Percentiles rank a stretch among this genome's conserved stretches.
These are phyloP conservation scores for Amaranthus palmeri DNA, from an alignment of 148 eudicot genomes.

Conservation along the genomic window DNA sequence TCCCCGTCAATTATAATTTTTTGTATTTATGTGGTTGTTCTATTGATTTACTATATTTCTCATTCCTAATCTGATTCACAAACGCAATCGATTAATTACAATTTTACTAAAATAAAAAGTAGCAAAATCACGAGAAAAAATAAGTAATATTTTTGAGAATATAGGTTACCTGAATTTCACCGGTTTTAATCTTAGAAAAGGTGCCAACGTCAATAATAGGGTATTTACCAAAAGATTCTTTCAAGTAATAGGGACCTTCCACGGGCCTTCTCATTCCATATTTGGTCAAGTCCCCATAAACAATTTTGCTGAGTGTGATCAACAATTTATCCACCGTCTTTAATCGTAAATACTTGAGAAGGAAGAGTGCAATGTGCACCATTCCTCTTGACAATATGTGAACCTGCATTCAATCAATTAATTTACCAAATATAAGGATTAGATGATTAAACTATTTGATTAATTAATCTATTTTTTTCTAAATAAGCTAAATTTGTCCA, in stretches of 20 bases:
- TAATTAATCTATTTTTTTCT: too few species aligned
- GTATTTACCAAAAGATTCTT: conserved; percentile 59
- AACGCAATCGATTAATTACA: too few species aligned
- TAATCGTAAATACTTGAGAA: conserved; percentile 38
- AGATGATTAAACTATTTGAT: too few species aligned
- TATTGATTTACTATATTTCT: too few species aligned
- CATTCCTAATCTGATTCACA: too few species aligned
- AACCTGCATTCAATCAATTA: conserved; percentile 31
- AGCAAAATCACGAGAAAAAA: too few species aligned
- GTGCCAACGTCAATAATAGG: conserved; percentile 71
- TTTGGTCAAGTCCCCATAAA: conserved; percentile 52
- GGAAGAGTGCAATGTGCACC: conserved; percentile 23
- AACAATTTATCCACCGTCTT: conserved; percentile 42
- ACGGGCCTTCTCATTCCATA: conserved; percentile 57
- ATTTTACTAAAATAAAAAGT: too few species aligned
- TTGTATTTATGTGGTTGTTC: too few species aligned
- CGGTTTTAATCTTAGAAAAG: conserved; percentile 42
- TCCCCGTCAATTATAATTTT: too few species aligned
- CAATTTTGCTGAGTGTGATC: conserved; percentile 50
- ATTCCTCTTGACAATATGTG: conserved; percentile 57
- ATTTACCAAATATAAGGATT: too few species aligned
- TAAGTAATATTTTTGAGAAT: too few species aligned
- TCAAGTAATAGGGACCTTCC: conserved; percentile 61
- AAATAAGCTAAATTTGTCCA: too few species aligned
- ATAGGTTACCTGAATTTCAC: conserved; percentile 51